Percentiles rank a stretch among this genome's conserved stretches.
Evolutionary conservation across 176 grass and related monocot genomes (phyloP).

Genomic region (Thalia dealbata): DNA sequence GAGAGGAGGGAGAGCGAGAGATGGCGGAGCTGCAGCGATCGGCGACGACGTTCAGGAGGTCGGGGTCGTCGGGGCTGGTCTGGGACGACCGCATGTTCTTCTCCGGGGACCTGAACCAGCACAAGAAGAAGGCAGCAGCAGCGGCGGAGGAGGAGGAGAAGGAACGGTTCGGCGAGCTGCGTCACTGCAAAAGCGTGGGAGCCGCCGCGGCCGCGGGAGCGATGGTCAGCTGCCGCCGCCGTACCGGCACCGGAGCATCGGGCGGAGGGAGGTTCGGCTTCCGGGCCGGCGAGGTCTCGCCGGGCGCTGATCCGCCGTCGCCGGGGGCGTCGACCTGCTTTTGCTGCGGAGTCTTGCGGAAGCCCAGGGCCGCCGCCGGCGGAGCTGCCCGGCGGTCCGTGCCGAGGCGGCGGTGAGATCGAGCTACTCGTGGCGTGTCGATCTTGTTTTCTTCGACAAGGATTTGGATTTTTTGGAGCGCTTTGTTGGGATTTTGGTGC

Average conservation of each 20-base stretch:
- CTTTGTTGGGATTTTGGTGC: too few species aligned
- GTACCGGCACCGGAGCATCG: neutral
- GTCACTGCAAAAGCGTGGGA: neutral
- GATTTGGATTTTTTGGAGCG: too few species aligned
- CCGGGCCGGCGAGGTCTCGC: neutral
- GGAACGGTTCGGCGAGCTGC: neutral
- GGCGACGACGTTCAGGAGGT: neutral
- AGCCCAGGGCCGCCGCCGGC: too few species aligned
- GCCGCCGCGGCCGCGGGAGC: neutral
- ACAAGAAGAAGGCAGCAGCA: neutral
- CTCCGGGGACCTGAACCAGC: neutral
- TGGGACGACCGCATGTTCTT: slow-evolving; percentile 3
- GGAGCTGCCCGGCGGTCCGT: neutral
- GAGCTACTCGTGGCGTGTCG: too few species aligned
- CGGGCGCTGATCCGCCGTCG: neutral
- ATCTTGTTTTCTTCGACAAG: too few species aligned
- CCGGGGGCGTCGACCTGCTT: neutral
- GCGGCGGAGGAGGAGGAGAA: neutral
- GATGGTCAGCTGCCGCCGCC: neutral
- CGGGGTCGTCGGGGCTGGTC: slow-evolving; percentile 1
- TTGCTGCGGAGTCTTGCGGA: neutral
- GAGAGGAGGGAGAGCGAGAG: neutral
- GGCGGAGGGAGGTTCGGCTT: neutral
- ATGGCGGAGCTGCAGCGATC: slow-evolving; percentile 4
- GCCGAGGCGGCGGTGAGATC: neutral